Evolutionary conservation across 2,329 filamentous ascomycete genomes (phyloP).

Genomic region (Fusarium nematophilum): DNA sequence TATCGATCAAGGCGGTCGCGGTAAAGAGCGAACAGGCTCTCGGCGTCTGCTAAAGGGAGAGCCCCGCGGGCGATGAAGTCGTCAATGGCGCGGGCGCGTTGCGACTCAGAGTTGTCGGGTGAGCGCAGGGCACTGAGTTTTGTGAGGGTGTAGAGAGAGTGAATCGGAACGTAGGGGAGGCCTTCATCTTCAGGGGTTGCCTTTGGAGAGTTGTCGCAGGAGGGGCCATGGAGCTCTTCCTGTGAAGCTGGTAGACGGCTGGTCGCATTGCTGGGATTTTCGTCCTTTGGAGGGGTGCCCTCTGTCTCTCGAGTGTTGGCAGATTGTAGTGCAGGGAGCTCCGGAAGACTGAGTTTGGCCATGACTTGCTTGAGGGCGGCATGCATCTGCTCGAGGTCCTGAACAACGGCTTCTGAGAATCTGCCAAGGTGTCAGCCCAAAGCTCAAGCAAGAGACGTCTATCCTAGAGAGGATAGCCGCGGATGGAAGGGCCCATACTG

Average conservation of each 20-base stretch:
- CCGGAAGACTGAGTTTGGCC: slow-evolving; percentile 40
- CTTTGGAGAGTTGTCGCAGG: slow-evolving; percentile 45
- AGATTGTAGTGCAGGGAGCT: slow-evolving; percentile 37
- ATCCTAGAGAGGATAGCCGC: background rate
- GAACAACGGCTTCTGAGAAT: slow-evolving; percentile 35
- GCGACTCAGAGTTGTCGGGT: slow-evolving; percentile 44
- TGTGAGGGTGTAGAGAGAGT: slow-evolving; percentile 53
- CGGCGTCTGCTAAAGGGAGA: slow-evolving; percentile 59
- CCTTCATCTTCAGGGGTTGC: slow-evolving; percentile 48
- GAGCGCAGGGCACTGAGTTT: slow-evolving; percentile 52
- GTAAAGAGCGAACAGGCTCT: slow-evolving; percentile 63
- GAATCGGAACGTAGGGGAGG: slow-evolving; percentile 52
- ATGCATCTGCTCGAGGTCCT: slow-evolving; percentile 43
- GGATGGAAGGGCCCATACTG: slow-evolving; percentile 40
- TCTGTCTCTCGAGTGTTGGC: slow-evolving; percentile 36
- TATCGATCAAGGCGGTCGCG: slow-evolving; percentile 63
- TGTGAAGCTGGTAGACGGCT: slow-evolving; percentile 24
- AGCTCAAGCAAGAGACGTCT: background rate
- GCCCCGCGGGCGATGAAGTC: slow-evolving; percentile 54
- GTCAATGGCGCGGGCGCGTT: slow-evolving; percentile 38
- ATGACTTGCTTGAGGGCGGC: slow-evolving; percentile 40
- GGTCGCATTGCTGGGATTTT: slow-evolving; percentile 3
- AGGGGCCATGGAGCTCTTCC: slow-evolving; percentile 39
- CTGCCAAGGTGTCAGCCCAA: background rate
- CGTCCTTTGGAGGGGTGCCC: slow-evolving; percentile 39